Conservation (phyloP, 148 eudicot species). For the Hydrangea macrophylla region DNA sequence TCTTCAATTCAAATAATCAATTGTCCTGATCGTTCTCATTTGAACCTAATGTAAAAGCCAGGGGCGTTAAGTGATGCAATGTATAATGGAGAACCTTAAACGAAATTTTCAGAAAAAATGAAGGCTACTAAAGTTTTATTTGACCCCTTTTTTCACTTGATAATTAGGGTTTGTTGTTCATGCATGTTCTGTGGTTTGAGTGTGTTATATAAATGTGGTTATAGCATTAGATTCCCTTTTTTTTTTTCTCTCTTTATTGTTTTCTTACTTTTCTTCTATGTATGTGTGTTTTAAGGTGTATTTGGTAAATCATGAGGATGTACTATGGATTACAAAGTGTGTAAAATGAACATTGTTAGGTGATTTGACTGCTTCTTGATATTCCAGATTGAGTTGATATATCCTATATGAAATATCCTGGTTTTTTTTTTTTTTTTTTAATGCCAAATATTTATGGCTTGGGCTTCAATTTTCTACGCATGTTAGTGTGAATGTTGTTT, state of each 20-base stretch:
- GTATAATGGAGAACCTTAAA: too few species aligned
- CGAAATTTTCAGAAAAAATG: too few species aligned
- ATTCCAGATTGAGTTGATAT: not conserved
- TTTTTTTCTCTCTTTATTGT: not conserved
- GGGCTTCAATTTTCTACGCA: not conserved
- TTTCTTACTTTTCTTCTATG: not conserved
- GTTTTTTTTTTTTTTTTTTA: not conserved
- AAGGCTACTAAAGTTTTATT: too few species aligned
- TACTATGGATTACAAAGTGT: conserved; percentile 1
- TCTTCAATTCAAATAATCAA: too few species aligned
- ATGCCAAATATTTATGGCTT: not conserved
- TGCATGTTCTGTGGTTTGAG: not conserved
- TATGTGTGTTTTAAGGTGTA: conserved; percentile 18
- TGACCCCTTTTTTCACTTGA: not conserved
- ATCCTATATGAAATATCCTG: not conserved
- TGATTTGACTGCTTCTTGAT: not conserved
- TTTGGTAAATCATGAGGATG: conserved; percentile 3
- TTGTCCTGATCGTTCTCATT: too few species aligned
- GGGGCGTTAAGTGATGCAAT: too few species aligned
- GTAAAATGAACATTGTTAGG: not conserved
- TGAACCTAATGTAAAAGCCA: too few species aligned
- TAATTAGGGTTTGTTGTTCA: conserved; percentile 11
- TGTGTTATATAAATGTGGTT: conserved; percentile 17
- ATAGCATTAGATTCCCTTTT: conserved; percentile 1
- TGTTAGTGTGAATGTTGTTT: too few species aligned